Evolutionary conservation across 805 yeast genomes (phyloP), one percentile per base, ranked within the genome.

Genomic region (Candida dajiaensis): DNA sequence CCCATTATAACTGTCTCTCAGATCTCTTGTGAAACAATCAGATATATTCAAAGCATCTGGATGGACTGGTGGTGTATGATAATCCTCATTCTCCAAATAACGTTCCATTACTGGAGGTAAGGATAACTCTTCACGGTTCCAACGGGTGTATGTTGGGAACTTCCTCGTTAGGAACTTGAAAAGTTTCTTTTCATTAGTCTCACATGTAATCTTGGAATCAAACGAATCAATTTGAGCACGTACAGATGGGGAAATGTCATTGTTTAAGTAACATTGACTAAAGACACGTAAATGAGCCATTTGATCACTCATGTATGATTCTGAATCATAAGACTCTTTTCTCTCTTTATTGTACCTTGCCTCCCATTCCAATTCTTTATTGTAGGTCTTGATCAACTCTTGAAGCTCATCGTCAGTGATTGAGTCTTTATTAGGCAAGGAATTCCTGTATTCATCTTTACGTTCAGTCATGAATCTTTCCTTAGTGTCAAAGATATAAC

Each of bases 81-180:
- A 26, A 7, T 36, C n/a, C 2, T 25, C 45, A 28, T 50, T 40
- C 2, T 39, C n/a, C 4, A 52, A 37, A 31, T 53, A 59, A 2
- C 50, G 45, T 3, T 41, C 41, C 16, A 59, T 55, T 0, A 41
- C 38, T 25, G 62, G 63, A 2, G 51, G 45, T 6, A 31, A 26
- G 3, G 47, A 13, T 16, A 57, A 47, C 11, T 43, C 57, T 22
- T 63, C 66, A 10, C 71, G 68, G 41, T 66, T 65, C 72, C 72
- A 73, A 49, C 76, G 54, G 47, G 61, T 67, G 54, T 64, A 73
- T 16, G 58, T 56, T 9, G 78, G 77, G 16, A 56, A 62, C 41
- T 66, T 52, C 45, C 63, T 59, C 2, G 76, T 64, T 41, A 73
- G 53, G 67, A 71, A 73, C 29, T 68, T 72, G 57, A 71, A 72